Evolutionary conservation across 2,329 filamentous ascomycete species (phyloP).

Genomic region (Venturia asperata): DNA sequence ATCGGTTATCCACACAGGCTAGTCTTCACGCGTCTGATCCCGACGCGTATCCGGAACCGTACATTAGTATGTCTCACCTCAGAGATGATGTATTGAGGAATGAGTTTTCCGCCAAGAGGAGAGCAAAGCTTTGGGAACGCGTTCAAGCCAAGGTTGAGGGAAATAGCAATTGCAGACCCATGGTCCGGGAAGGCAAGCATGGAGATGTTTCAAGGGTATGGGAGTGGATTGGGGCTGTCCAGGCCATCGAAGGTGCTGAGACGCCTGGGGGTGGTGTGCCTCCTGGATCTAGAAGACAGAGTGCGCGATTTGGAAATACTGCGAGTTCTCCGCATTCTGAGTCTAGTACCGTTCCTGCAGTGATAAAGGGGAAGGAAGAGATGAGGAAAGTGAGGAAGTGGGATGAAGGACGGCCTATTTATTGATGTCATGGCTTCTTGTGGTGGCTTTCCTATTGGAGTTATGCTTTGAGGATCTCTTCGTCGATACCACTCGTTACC

Average conservation of each 20-base stretch:
- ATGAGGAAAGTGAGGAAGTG: constrained; percentile 35
- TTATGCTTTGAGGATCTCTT: not conserved
- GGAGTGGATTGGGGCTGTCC: constrained; percentile 60
- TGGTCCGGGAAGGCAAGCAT: constrained; percentile 54
- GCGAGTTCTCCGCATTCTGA: constrained; percentile 24
- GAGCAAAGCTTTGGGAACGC: constrained; percentile 75
- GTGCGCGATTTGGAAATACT: not conserved
- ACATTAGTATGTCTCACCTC: constrained; percentile 80
- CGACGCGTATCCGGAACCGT: constrained; percentile 61
- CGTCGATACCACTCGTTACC: constrained; percentile 20
- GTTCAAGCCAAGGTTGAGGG: constrained; percentile 82
- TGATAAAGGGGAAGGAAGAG: constrained; percentile 25
- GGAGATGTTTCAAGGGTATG: constrained; percentile 55
- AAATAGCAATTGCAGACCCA: constrained; percentile 85
- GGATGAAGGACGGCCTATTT: constrained; percentile 43
- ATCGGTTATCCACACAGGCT: constrained; percentile 69
- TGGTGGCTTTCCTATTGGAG: not conserved
- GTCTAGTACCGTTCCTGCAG: constrained; percentile 28
- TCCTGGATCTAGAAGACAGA: constrained; percentile 8
- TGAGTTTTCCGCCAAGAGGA: constrained; percentile 67
- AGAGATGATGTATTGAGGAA: constrained; percentile 83
- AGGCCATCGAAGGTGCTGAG: constrained; percentile 37
- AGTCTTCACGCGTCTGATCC: constrained; percentile 62
- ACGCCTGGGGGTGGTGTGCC: constrained; percentile 20
- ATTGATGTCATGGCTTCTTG: constrained; percentile 27